A percentile compares a stretch with the other conserved stretches of the same genome.
Evolutionary conservation across 768 basidiomycete species (phyloP).

Genomic region (Suillus tomentosus): DNA sequence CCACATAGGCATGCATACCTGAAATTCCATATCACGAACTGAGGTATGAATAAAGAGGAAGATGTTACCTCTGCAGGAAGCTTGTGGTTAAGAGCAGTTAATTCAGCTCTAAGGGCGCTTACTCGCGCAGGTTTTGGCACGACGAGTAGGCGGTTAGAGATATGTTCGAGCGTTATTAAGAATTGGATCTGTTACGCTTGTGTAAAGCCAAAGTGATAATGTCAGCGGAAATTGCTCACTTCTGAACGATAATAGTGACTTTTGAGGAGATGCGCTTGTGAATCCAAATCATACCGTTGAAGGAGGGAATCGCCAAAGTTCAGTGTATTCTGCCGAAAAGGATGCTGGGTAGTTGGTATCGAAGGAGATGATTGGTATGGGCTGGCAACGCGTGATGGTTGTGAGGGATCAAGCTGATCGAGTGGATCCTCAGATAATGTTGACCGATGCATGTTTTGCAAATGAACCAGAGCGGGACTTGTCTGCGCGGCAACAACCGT

Average conservation of each 20-base stretch:
- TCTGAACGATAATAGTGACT: constrained; percentile 88
- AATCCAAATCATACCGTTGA: constrained; percentile 63
- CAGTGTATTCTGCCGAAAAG: constrained; percentile 45
- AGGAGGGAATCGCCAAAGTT: constrained; percentile 59
- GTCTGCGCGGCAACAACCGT: constrained; percentile 72
- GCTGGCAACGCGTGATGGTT: constrained; percentile 37
- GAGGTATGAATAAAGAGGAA: constrained; percentile 3
- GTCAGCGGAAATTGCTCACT: constrained; percentile 44
- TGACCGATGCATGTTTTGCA: constrained; percentile 52
- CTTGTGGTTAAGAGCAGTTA: constrained; percentile 94
- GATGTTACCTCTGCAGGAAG: constrained; percentile 86
- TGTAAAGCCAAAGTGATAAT: constrained; percentile 14
- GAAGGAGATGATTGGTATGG: constrained; percentile 77
- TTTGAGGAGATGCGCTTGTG: constrained; percentile 74
- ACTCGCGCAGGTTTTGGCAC: constrained; percentile 94
- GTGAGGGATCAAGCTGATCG: constrained; percentile 58
- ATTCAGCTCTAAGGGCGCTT: constrained; percentile 93
- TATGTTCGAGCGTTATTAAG: constrained; percentile 84
- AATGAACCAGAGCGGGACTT: constrained; percentile 67
- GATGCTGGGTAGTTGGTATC: constrained; percentile 50
- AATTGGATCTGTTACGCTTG: constrained; percentile 68
- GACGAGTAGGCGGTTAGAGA: constrained; percentile 88
- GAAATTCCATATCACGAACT: constrained; percentile 16
- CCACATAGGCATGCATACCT: constrained; percentile 92
- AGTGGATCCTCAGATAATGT: constrained; percentile 73